These are phyloP conservation scores for Acanthamoeba lenticulata DNA, from an alignment of 208 protist genomes.

Conservation along the genomic window DNA sequence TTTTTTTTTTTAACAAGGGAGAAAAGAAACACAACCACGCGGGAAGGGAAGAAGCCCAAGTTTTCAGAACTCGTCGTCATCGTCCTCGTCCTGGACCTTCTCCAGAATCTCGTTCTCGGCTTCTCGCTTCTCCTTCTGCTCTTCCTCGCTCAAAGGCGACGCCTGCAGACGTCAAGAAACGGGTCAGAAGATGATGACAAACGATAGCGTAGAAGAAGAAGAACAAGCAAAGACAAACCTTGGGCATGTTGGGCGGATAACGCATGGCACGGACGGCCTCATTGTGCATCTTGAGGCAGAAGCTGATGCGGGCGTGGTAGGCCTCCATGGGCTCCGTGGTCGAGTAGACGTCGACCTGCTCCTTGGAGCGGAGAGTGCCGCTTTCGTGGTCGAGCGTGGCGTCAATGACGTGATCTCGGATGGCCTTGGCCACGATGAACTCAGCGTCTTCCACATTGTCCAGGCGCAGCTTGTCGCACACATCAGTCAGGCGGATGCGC, in stretches of 20 bases:
- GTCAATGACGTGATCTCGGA: slow-evolving; percentile 97
- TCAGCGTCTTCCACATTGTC: slow-evolving; percentile 94
- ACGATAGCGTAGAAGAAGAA: too few species aligned
- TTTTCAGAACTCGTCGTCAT: slow-evolving; percentile 22
- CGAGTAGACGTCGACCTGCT: slow-evolving; percentile 95
- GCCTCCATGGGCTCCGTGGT: slow-evolving; percentile 95
- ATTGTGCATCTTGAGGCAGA: slow-evolving; percentile 96
- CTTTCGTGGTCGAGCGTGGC: slow-evolving; percentile 95
- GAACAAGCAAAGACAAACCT: too few species aligned
- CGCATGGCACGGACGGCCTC: slow-evolving; percentile 81
- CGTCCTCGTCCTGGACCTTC: slow-evolving; percentile 40
- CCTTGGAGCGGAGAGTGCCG: slow-evolving; percentile 93
- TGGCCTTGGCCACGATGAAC: slow-evolving; percentile 98
- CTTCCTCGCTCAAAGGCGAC: neutral
- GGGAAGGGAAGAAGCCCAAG: neutral
- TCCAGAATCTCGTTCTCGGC: slow-evolving; percentile 25
- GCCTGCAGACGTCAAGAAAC: neutral
- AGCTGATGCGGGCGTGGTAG: slow-evolving; percentile 95
- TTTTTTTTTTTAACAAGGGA: neutral
- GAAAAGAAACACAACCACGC: neutral
- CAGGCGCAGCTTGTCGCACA: slow-evolving; percentile 96
- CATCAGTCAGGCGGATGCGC: slow-evolving; percentile 95
- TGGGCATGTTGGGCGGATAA: slow-evolving; percentile 42
- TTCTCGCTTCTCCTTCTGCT: slow-evolving; percentile 44
- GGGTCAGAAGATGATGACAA: too few species aligned